Evolutionary conservation across 208 protist species (phyloP), one percentile per base, ranked within the genome.

Genomic region (Trypanosomatidae sp.): DNA sequence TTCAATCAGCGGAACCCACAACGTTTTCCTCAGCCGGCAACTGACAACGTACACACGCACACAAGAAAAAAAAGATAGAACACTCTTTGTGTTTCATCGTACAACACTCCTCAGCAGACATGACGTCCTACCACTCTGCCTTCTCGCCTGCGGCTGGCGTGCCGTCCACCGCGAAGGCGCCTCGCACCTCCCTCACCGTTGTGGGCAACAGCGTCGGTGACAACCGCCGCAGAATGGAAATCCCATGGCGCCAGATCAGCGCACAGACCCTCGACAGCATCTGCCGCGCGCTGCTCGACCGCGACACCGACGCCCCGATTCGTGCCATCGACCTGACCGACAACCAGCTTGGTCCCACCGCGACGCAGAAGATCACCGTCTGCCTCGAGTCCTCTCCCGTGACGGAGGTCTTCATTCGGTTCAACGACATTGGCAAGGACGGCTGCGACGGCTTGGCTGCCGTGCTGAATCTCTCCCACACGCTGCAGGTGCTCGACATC

Each of bases 401-500:
- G 50, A 82, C 71, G 53, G 84, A 96, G 66, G 78, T 95, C 17
- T 64, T 93, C 10, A 71, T 97, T 36, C 83, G 94, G 28, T 96
- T 89, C 85, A 97, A 97, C 71, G 83, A 94, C 77, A 94, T 97
- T 74, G 94, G 91, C 30, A 91, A 88, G 68, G 91, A 96, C 43
- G 94, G 94, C 19, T 94, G 90, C 69, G 91, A 97, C 43, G 90
- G 84, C 0, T 69, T 97, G n/a, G 90, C 91, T 15, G 85, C 66
- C 30, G 84, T 95, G 25, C 82, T 95, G 44, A 94, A 86, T 58
- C 68, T 93, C 2, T 94, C 87, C 12, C 73, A 87, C 62, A 90
- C 83, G 19, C 62, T 97, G 19, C 69, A 76, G 41, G 44, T 84
- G 39, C 65, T 97, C 30, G 94, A 97, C 69, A 80, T 97, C 59